Percentiles rank a stretch among this genome's conserved stretches.
Conservation (phyloP, 192 early-diverging fungal genomes). For the Cladochytrium replicatum region DNA sequence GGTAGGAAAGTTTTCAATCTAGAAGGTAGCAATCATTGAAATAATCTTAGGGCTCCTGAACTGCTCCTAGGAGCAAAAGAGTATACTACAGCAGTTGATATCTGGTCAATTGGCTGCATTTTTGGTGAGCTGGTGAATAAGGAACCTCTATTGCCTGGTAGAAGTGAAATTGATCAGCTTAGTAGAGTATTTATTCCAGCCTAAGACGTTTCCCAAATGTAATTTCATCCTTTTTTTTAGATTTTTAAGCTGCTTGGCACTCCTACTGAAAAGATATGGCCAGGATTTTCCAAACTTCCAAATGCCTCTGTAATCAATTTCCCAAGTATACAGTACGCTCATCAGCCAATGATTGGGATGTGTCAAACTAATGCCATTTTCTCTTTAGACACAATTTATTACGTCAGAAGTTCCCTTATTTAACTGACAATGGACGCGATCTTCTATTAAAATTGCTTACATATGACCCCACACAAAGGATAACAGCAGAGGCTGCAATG, state of each 20-base stretch:
- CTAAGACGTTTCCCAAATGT: conserved; percentile 40
- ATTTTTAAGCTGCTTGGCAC: conserved; percentile 85
- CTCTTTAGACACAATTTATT: conserved; percentile 28
- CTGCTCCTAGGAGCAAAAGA: conserved; percentile 76
- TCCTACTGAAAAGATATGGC: conserved; percentile 77
- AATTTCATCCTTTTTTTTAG: conserved; percentile 19
- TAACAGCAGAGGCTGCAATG: conserved; percentile 83
- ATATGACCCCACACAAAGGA: conserved; percentile 77
- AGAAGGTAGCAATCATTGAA: too few relatives aligned
- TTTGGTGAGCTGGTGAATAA: conserved; percentile 88
- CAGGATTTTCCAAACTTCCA: conserved; percentile 65
- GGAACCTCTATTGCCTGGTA: conserved; percentile 72
- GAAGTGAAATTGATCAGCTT: conserved; percentile 86
- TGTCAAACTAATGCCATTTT: not conserved
- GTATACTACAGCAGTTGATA: conserved; percentile 84
- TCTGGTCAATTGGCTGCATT: conserved; percentile 94
- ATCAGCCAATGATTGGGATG: not conserved
- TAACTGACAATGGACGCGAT: conserved; percentile 73
- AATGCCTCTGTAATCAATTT: conserved; percentile 64
- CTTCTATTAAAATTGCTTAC: conserved; percentile 64
- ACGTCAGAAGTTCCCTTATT: conserved; percentile 27
- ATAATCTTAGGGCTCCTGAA: conserved; percentile 66
- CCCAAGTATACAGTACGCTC: conserved; percentile 44
- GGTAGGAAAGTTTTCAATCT: conserved; percentile 53
- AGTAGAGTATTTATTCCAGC: conserved; percentile 67